A percentile compares a stretch with the other conserved stretches of the same genome.
Conservation (phyloP, 768 basidiomycete species). For the Nidularia pulvinata region DNA sequence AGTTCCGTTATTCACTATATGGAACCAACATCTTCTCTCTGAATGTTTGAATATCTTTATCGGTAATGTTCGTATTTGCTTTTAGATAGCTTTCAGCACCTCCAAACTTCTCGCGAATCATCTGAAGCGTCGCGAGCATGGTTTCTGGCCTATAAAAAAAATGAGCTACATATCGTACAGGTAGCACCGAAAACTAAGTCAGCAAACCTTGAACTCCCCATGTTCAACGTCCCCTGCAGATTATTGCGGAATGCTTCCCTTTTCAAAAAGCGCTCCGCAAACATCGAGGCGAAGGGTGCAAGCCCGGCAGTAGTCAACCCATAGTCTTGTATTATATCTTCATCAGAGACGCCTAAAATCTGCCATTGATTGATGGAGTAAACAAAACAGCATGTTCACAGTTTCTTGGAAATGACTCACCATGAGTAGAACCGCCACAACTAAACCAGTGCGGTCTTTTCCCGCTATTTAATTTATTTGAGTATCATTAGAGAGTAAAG, state of each 20-base stretch:
- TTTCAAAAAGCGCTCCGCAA: constrained; percentile 26
- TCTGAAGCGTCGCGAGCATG: constrained; percentile 25
- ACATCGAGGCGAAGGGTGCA: constrained; percentile 22
- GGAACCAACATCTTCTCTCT: too few relatives aligned
- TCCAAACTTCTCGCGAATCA: constrained; percentile 32
- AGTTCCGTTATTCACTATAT: too few relatives aligned
- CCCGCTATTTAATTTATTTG: constrained; percentile 23
- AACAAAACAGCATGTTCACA: neutral
- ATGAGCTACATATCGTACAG: neutral
- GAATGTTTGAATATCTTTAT: neutral
- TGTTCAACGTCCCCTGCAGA: constrained; percentile 28
- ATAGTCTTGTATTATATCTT: constrained; percentile 38
- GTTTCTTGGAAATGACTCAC: constrained; percentile 8
- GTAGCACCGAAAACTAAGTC: neutral
- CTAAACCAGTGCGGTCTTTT: constrained; percentile 41
- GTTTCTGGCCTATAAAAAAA: constrained; percentile 25
- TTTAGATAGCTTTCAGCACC: constrained; percentile 31
- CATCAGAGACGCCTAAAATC: constrained; percentile 37
- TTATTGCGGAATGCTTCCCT: constrained; percentile 26
- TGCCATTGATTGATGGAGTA: constrained; percentile 6
- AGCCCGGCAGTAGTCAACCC: constrained; percentile 33
- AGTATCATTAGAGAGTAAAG: neutral
- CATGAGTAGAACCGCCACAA: constrained; percentile 30
- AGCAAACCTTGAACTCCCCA: constrained; percentile 28
- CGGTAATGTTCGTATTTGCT: constrained; percentile 19